These are phyloP conservation scores for Neurospora sublineolata DNA, from an alignment of 495 filamentous ascomycete genomes.

Conservation along the genomic window DNA sequence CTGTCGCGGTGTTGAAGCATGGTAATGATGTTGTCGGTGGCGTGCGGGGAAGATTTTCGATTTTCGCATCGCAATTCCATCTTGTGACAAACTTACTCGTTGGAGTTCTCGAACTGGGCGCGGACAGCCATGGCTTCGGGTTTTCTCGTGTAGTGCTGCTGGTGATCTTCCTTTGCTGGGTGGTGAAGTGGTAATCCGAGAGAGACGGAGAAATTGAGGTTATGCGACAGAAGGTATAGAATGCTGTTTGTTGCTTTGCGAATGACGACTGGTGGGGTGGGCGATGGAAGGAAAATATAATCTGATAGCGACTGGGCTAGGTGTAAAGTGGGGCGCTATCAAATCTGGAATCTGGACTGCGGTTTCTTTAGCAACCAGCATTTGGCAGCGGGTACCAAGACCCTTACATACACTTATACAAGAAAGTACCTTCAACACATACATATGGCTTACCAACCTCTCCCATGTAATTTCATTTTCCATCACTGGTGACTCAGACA, in stretches of 20 bases:
- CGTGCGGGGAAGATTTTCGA: neutral
- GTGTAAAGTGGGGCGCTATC: neutral
- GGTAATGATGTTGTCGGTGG: neutral
- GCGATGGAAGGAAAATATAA: conserved; percentile 1
- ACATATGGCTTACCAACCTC: neutral
- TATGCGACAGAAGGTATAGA: neutral
- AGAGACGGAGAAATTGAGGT: conserved; percentile 5
- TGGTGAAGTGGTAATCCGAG: neutral
- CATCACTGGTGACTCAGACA: neutral
- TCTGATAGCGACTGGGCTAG: neutral
- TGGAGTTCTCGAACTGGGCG: conserved; percentile 94
- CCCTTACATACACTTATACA: neutral
- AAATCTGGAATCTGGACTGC: neutral
- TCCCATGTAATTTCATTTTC: neutral
- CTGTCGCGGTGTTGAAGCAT: neutral
- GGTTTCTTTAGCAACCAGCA: neutral
- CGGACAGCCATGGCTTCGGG: conserved; percentile 57
- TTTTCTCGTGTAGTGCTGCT: conserved; percentile 2
- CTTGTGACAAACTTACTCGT: conserved; percentile 57
- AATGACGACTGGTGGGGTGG: conserved; percentile 4
- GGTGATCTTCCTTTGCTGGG: conserved; percentile 3
- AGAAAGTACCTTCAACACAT: neutral
- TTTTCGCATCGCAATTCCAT: neutral
- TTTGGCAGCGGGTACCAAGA: neutral
- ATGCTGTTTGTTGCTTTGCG: conserved; percentile 7